Evolutionary conservation across 805 yeast species (phyloP), one percentile per base, ranked within the genome.

Genomic region (Wickerhamiella kurtzmanii): DNA sequence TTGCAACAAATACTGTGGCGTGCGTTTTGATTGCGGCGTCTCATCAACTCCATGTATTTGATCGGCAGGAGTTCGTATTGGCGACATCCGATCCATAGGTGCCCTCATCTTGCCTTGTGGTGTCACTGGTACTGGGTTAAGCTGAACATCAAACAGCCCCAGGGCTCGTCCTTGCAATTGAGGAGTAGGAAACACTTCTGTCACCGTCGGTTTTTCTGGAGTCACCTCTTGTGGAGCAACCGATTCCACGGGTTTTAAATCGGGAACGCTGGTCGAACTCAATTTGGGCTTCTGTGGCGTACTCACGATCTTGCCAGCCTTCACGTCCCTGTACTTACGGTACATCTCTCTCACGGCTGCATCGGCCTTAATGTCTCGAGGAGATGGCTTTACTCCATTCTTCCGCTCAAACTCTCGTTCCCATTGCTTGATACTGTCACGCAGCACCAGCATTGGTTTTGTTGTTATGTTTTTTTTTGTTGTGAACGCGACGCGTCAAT

Each of bases 111-210:
- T 38, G 22, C 25, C 16, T 2, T 44, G 45, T 13, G 56, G 56
- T 11, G 53, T 49, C 20, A 32, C 22, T n/a, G 47, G 47, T 15
- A 19, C 36, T 3, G 50, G 53, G 22, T 38, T 16, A 13, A 53
- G 22, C 25, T 53, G 56, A 2, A 53, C 44, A 40, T 53, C 56
- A 22, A 53, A 53, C n/a, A 53, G 22, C 9, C 56, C 52, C 8
- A 53, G 44, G 1, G 36, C 56, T 19, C 45, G 38, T 3, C 56
- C 56, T 4, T 43, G 41, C 15, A 53, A 35, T 19, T 52, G 56
- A 2, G 56, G 56, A 1, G 56, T 53, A 3, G 55, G 55, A 38
- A 53, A 53, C 4, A 53, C 41, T 35, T 52, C 55, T 2, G 46
- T 48, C 9, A 50, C 41, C 15, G 25, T 32, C 6, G 22, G 22